Base-by-base conservation (phyloP, 139 green algal genomes). In the Edaphochlamys debaryana region DNA sequence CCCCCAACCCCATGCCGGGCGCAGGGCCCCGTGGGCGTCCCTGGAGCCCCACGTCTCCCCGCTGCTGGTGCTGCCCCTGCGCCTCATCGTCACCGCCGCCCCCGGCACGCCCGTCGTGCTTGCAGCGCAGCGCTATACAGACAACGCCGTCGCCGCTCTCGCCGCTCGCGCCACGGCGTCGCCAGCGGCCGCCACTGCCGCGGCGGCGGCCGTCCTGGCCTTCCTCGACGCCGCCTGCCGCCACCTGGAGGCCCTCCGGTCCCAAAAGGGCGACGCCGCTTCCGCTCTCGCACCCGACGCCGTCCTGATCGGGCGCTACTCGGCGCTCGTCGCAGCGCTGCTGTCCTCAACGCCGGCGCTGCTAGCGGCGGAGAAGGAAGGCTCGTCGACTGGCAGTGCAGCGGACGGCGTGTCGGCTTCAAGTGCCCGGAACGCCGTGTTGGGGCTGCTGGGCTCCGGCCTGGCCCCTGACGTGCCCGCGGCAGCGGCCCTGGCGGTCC, bases 111-210 rank as follows among this genome's bases (percentile, higher is more conserved):
- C 77, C 19, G 17, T 74, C 0, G 9, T 83, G 22, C 27, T 37
- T 27, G 82, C 74, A 20, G 73, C 74, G 17, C 82, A 87, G 52
- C 73, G 74, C 30, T 87, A 72, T 54, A 40, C 73, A 3, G 82
- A 87, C 19, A 60, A 29, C 22, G 48, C 69, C 0, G 27, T 66
- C 0, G 36, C 63, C 0, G 60, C n/a, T 19, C 60, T 81, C 19
- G 45, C 45, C 9, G 9, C 45, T 22, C 45, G 45, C 45, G 45
- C 11, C 45, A n/a, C n/a, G n/a, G n/a, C n/a, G n/a, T n/a, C n/a
- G n/a, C n/a, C n/a, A n/a, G n/a, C n/a, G n/a, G n/a, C n/a, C n/a
- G n/a, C n/a, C n/a, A n/a, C n/a, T n/a, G n/a, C n/a, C n/a, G n/a
- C n/a, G n/a, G n/a, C n/a, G n/a, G n/a, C n/a, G n/a, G n/a, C n/a